Conservation (phyloP, 306 rosid genomes). For the Bauhinia variegata region DNA sequence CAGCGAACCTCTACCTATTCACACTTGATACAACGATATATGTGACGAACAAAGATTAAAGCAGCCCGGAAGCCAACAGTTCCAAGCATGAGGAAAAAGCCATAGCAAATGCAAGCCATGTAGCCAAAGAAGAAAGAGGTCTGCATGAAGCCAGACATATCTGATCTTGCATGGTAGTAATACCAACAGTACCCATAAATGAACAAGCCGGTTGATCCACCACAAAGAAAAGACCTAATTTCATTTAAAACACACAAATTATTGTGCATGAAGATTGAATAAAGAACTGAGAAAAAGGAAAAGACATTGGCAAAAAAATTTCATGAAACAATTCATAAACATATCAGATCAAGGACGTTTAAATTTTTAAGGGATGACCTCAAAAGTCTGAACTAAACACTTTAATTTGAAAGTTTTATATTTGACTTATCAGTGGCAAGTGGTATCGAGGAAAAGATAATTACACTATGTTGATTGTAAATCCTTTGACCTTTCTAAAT, state of each 20-base stretch:
- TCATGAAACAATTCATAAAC: too few relatives aligned
- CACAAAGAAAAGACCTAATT: conserved; percentile 55
- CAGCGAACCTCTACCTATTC: conserved; percentile 38
- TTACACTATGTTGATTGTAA: too few relatives aligned
- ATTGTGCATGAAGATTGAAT: not conserved
- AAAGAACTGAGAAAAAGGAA: not conserved
- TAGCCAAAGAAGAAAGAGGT: conserved; percentile 62
- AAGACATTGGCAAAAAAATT: not conserved
- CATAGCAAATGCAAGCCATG: conserved; percentile 67
- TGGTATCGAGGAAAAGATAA: too few relatives aligned
- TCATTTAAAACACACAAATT: conserved; percentile 21
- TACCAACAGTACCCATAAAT: conserved; percentile 53
- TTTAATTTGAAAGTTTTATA: too few relatives aligned
- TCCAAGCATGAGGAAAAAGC: conserved; percentile 66
- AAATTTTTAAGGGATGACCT: too few relatives aligned
- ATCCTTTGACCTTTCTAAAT: too few relatives aligned
- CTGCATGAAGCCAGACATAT: conserved; percentile 66
- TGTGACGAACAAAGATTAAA: conserved; percentile 50
- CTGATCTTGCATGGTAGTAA: conserved; percentile 57
- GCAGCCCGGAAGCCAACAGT: conserved; percentile 53
- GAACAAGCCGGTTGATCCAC: conserved; percentile 67
- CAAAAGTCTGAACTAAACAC: too few relatives aligned
- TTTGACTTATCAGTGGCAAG: too few relatives aligned
- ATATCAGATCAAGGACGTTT: too few relatives aligned
- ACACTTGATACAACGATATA: conserved; percentile 51